Evolutionary conservation across 192 early-diverging fungal genomes (phyloP), one percentile per base, ranked within the genome.

Genomic region (Mortierella antarctica): DNA sequence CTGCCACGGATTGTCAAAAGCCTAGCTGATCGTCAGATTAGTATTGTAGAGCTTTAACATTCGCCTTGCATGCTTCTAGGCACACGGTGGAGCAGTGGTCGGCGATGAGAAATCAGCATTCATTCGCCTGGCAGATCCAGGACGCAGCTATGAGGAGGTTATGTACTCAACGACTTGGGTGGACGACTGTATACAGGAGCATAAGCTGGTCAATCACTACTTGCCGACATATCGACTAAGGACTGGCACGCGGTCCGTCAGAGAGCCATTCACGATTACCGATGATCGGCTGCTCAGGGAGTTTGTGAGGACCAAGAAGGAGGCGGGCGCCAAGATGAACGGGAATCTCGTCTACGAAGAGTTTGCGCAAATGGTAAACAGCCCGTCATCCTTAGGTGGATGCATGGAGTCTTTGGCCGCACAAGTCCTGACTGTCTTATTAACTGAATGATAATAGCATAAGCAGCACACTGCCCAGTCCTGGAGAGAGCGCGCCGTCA

Each of bases 81-180:
- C 20, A 9, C 18, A 76, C 65, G 74, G 66, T 14, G 74, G 74
- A 5, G 47, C n/a, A 0, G 47, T 69, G 0, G 65, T 55, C 20
- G 1, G 23, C 0, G 49, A 69, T 4, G 67, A 69, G 7, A 62
- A 20, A 21, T 42, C 57, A 2, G 62, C 74, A 9, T 64, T 45
- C 39, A 64, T 76, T 20, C 31, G n/a, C 6, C 49, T 76, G 40
- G 66, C 66, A 11, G 58, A 56, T 12, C 66, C 60, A 45, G 74
- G 66, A 53, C 61, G 17, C 10, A 65, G n/a, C 2, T 69, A 68
- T 49, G 8, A 17, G 15, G 50, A 63, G 23, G 0, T 18, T 0
- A 76, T 69, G 74, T 58, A 55, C 44, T 76, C 74, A 45, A 57
- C 55, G 31, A 14, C 60, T 7, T 76, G 74, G 66, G 67, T 76